These are phyloP conservation scores for Pistacia atlantica DNA, from an alignment of 345 rosid species.

Conservation along the genomic window DNA sequence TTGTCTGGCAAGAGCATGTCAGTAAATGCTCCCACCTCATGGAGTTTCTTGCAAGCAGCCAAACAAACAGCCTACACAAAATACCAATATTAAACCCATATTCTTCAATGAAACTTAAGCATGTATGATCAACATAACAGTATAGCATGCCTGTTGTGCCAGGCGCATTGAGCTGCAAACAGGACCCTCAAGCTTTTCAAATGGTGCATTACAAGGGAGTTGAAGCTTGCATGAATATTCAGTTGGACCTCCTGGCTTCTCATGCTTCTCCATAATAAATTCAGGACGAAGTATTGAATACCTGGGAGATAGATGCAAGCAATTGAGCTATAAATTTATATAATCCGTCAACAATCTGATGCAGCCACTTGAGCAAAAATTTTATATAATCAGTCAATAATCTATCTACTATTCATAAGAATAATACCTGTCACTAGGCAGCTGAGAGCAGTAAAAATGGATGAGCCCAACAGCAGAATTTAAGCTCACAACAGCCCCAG, in stretches of 20 bases:
- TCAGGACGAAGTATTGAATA: conserved; percentile 97
- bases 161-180: conserved; percentile 88
- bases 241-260: conserved; percentile 84
- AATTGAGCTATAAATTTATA: conserved; percentile 13
- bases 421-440: conserved; percentile 91
- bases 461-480: conserved; percentile 96
- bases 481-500: conserved; percentile 97
- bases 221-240: conserved; percentile 98
- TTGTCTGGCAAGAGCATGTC: conserved; percentile 98
- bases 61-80: conserved; percentile 87
- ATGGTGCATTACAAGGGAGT: conserved; percentile 97
- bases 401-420: conserved; percentile 2
- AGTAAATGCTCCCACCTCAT: conserved; percentile 99
- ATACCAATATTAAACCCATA: conserved; percentile 25
- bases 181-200: conserved; percentile 97
- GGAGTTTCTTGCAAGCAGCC: conserved; percentile 98
- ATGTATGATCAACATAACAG: conserved; percentile 11
- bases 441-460: conserved; percentile 96
- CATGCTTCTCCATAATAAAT: conserved; percentile 87
- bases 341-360: conserved; percentile 4
- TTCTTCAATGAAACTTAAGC: conserved; percentile 12
- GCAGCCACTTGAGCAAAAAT: conserved; percentile 11
- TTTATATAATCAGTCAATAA: not conserved
- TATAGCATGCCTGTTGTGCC: conserved; percentile 81
- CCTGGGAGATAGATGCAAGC: conserved; percentile 39